Base-by-base conservation (phyloP, 208 protist genomes). In the Crithidia thermophila region DNA sequence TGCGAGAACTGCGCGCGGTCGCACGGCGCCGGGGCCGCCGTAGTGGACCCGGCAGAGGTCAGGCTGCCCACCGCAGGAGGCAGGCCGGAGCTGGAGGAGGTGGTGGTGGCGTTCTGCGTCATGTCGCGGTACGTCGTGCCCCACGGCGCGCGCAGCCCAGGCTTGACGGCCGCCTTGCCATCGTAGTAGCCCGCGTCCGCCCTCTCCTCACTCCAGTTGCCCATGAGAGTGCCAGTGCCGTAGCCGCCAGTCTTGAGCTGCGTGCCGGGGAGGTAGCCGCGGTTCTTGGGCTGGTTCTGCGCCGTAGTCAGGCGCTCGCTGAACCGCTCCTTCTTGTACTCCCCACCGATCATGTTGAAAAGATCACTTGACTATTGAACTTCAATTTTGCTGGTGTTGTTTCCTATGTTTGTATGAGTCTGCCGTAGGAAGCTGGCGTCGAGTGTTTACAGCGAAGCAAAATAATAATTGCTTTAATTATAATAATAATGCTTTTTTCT, bases 301-400 rank as follows among this genome's bases (percentile, higher is more conserved):
- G 77, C 81, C 4, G 55, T 21, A 31, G 65, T 61, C 30, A 95
- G 58, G 7, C 88, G 78, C 81, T 97, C 93, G 64, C 90, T 96
- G 45, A 93, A 81, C 49, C 93, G 88, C 68, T 97, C 90, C 61
- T 94, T 93, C 46, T 86, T 90, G 80, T 95, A 90, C 60, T 97
- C 88, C 0, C 90, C 88, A 25, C 91, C 91, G 46, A 96, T 84
- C 91, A 96, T 96, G 14, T 68, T 25, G 6, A 14, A n/a, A n/a
- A n/a, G n/a, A n/a, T n/a, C n/a, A n/a, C n/a, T n/a, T n/a, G n/a
- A n/a, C n/a, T n/a, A n/a, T n/a, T n/a, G n/a, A n/a, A n/a, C n/a
- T n/a, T 27, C 33, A 21, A 18, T 45, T 16, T 70, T 39, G 16
- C 42, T 47, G 31, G 55, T 25, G 34, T 31, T 63, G 0, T n/a